Evolutionary conservation across 108 stramenopile species (phyloP), one percentile per base, ranked within the genome.

Genomic region (Pseudonitzschia pungens): DNA sequence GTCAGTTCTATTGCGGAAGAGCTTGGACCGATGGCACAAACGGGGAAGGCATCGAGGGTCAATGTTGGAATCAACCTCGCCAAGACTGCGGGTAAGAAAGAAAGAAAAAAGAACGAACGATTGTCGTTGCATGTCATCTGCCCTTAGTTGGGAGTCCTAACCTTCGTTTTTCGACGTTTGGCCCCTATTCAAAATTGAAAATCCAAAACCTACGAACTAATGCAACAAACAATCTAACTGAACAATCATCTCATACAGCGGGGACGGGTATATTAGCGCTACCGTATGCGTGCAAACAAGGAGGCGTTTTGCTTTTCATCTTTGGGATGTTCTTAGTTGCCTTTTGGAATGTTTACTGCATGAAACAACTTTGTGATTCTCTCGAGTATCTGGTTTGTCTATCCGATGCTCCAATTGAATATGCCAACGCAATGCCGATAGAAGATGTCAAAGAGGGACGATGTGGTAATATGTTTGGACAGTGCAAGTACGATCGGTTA

Each of bases 241-340:
- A 18, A 81, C 86, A 75, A 24, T 55, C 20, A 26, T 36, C 54
- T 22, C 2, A 2, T 20, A 20, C n/a, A 62, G 66, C 66, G 18
- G 91, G 92, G 26, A 90, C 92, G 0, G 92, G 92, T 12, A 84
- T 83, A 31, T 70, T 94, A 1, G 90, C 90, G 14, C 65, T 94
- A 0, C 87, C 90, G 26, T 94, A 80, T 86, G 88, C 92, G 0
- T 80, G 84, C 28, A 70, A 87, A 70, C 82, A 90, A 70, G 92
- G 90, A 65, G 92, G 92, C 15, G 28, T 88, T 0, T 20, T 91
- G 12, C 84, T 89, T 48, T 71, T 84, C 55, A 36, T 74, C 9
- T 28, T 84, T 58, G 92, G 92, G 15, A 60, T 89, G 62, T 48
- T 80, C 29, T 53, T 59, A 11, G 83, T 91, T 54, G 81, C 82